phyloP scores from a whole-genome alignment of 1,139 yeast species.

The Lodderomyces elongisporus region DNA sequence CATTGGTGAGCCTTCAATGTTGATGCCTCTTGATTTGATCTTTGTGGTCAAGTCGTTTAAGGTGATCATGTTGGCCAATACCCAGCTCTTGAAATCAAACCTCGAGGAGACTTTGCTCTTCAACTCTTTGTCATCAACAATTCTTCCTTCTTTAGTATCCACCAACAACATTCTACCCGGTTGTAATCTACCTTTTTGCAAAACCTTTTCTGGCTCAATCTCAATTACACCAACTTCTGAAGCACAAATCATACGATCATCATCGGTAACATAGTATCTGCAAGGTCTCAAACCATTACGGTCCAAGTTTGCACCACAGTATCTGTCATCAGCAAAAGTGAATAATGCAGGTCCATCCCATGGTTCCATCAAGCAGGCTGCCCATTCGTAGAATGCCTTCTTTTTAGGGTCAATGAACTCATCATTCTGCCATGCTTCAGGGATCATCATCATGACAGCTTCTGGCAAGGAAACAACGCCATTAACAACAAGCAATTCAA shows the following conservation, averaged over 20 bases:
- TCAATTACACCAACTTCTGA: constrained; percentile 97
- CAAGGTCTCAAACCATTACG: constrained; percentile 98
- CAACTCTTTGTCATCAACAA: constrained; percentile 89
- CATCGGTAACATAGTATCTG: constrained; percentile 92
- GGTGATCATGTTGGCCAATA: constrained; percentile 76
- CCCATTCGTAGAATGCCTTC: constrained; percentile 97
- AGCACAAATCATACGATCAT: constrained; percentile 94
- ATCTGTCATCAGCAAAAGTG: constrained; percentile 95
- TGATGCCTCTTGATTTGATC: constrained; percentile 46
- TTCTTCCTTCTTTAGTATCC: constrained; percentile 87
- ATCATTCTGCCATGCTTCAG: constrained; percentile 98
- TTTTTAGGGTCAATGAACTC: constrained; percentile 80
- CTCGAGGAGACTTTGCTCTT: constrained; percentile 77
- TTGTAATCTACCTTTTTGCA: constrained; percentile 88
- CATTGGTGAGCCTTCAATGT: constrained; percentile 22
- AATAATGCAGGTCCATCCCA: constrained; percentile 99
- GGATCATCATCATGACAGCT: constrained; percentile 95
- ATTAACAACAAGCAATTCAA: constrained; percentile 85
- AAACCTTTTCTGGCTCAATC: constrained; percentile 74
- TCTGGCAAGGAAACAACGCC: constrained; percentile 93
- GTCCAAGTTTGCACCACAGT: constrained; percentile 97
- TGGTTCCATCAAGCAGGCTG: constrained; percentile 98
- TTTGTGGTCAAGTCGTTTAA: constrained; percentile 69
- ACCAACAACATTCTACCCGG: constrained; percentile 97
- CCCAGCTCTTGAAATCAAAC: constrained; percentile 92